Percentiles rank a stretch among this genome's conserved stretches.
These are phyloP conservation scores for Brassica hybrid DNA, from an alignment of 441 rosid genomes.

Conservation along the genomic window DNA sequence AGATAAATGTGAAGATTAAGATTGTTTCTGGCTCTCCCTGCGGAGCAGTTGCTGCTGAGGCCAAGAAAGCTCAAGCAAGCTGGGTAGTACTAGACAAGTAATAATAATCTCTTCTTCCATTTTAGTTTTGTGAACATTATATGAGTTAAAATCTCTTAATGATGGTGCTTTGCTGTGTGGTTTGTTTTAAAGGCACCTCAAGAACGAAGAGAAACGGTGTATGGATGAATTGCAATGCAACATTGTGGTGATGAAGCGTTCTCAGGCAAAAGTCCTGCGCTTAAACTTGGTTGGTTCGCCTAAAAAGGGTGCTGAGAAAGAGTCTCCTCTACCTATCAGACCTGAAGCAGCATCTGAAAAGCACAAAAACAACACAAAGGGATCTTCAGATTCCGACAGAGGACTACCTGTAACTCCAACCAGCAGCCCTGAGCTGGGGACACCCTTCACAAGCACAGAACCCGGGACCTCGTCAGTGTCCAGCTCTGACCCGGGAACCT, in stretches of 20 bases:
- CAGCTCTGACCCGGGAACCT: constrained; percentile 89
- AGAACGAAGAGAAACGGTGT: constrained; percentile 79
- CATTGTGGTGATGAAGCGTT: constrained; percentile 89
- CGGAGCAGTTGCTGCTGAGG: constrained; percentile 92
- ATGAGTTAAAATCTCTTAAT: not conserved
- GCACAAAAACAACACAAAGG: constrained; percentile 48
- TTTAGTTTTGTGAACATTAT: constrained; percentile 7
- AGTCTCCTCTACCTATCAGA: constrained; percentile 47
- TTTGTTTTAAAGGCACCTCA: constrained; percentile 67
- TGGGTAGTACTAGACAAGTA: constrained; percentile 99
- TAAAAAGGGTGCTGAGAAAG: constrained; percentile 56
- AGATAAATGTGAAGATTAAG: constrained; percentile 93
- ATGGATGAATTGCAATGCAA: constrained; percentile 94
- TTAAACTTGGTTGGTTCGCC: constrained; percentile 84
- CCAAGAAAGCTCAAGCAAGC: constrained; percentile 78
- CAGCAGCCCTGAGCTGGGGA: constrained; percentile 94
- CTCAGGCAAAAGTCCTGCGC: constrained; percentile 90
- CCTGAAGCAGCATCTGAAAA: constrained; percentile 54
- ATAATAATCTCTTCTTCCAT: constrained; percentile 30
- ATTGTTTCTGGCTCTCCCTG: constrained; percentile 84
- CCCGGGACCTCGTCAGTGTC: constrained; percentile 93
- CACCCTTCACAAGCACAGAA: constrained; percentile 87
- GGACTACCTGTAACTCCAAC: constrained; percentile 91
- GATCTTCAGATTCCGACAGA: constrained; percentile 56
- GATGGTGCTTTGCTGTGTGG: constrained; percentile 13